Evolutionary conservation across 2,329 filamentous ascomycete species (phyloP).

Genomic region (Penicillium janthinellum): DNA sequence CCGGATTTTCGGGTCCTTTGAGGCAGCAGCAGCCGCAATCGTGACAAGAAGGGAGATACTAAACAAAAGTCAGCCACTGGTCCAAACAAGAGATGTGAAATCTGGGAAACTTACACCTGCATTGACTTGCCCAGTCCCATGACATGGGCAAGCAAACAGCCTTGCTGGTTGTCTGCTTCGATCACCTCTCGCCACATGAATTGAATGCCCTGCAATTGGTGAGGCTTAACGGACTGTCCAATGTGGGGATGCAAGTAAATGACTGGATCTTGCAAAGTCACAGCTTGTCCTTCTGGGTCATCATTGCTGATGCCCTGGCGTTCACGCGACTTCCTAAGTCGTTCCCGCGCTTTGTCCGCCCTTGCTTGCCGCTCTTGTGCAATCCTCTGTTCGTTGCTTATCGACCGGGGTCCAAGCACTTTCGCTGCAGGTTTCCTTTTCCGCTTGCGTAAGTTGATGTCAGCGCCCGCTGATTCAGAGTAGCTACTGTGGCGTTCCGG

Average conservation of each 20-base stretch:
- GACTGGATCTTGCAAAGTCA: slow-evolving; percentile 48
- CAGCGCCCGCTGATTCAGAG: neutral
- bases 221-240: slow-evolving; percentile 68
- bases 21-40: slow-evolving; percentile 66
- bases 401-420: slow-evolving; percentile 43
- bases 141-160: slow-evolving; percentile 81
- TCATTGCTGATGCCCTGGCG: slow-evolving; percentile 35
- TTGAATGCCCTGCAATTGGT: slow-evolving; percentile 78
- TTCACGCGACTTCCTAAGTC: slow-evolving; percentile 35
- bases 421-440: slow-evolving; percentile 42
- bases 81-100: neutral
- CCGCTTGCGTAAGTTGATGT: slow-evolving; percentile 3
- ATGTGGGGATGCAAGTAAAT: slow-evolving; percentile 64
- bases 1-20: slow-evolving; percentile 57
- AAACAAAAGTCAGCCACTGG: slow-evolving; percentile 6
- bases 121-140: slow-evolving; percentile 95
- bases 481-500: neutral
- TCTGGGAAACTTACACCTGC: slow-evolving; percentile 62
- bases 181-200: slow-evolving; percentile 90
- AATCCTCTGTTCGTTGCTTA: slow-evolving; percentile 56
- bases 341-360: slow-evolving; percentile 54
- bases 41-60: slow-evolving; percentile 77
- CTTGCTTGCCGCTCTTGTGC: slow-evolving; percentile 57
- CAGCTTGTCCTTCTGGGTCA: slow-evolving; percentile 51
- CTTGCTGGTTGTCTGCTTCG: slow-evolving; percentile 63